A percentile compares a stretch with the other conserved stretches of the same genome.
phyloP scores from a whole-genome alignment of 192 early-diverging fungal species.

The Phlyctochytrium arcticum region DNA sequence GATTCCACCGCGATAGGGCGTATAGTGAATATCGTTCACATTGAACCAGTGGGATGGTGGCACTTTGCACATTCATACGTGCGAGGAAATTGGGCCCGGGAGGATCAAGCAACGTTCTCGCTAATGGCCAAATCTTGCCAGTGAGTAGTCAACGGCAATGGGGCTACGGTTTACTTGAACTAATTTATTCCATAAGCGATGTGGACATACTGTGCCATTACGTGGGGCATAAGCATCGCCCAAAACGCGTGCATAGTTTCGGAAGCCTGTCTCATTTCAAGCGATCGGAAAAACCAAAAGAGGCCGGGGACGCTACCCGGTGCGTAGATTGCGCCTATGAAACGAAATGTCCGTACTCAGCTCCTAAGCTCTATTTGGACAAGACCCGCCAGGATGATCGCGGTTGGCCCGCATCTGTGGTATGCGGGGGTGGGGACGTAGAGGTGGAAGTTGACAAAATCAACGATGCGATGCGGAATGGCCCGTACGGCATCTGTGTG shows the following conservation, averaged over 20 bases:
- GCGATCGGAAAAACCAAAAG: constrained; percentile 47
- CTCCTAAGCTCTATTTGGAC: constrained; percentile 54
- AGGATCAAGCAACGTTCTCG: constrained; percentile 50
- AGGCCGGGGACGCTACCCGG: constrained; percentile 49
- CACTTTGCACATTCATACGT: constrained; percentile 67
- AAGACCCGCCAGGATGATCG: constrained; percentile 26
- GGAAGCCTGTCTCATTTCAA: constrained; percentile 60
- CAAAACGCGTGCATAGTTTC: constrained; percentile 48
- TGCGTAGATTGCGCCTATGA: constrained; percentile 55
- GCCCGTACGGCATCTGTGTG: constrained; percentile 63
- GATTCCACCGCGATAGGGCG: constrained; percentile 51
- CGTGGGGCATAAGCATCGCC: constrained; percentile 23
- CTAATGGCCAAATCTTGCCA: constrained; percentile 56
- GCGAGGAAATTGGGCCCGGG: constrained; percentile 61
- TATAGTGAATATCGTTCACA: constrained; percentile 59
- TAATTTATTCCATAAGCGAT: constrained; percentile 54
- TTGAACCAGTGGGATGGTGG: constrained; percentile 64
- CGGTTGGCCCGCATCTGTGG: constrained; percentile 54
- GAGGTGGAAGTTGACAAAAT: constrained; percentile 50
- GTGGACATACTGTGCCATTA: constrained; percentile 49
- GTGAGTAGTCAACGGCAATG: constrained; percentile 19
- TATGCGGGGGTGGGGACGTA: constrained; percentile 38
- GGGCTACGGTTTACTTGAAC: no score
- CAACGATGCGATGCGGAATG: constrained; percentile 38
- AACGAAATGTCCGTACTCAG: constrained; percentile 57